Evolutionary conservation across 148 eudicot genomes (phyloP).

Genomic region (Vaccinium vitisidaea): DNA sequence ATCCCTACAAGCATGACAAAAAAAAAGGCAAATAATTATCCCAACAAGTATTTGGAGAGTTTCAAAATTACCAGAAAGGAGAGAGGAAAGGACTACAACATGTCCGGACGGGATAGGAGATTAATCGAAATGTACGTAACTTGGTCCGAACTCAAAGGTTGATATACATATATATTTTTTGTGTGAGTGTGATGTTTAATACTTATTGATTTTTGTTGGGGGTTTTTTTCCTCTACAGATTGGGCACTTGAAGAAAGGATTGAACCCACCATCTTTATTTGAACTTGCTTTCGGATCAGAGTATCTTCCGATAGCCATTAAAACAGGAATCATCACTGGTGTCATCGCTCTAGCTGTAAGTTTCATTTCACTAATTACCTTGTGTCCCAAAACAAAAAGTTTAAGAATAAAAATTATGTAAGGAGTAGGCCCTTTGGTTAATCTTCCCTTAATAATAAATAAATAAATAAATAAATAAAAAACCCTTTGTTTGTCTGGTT

Average conservation of each 20-base stretch:
- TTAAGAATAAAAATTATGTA: too few relatives aligned
- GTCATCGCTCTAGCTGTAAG: constrained; percentile 55
- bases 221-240: constrained; percentile 27
- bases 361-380: background rate
- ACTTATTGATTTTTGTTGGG: background rate
- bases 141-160: background rate
- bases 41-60: background rate
- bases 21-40: background rate
- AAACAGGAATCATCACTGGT: constrained; percentile 52
- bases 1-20: too few relatives aligned
- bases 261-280: constrained; percentile 50
- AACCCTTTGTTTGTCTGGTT: too few relatives aligned
- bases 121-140: too few relatives aligned
- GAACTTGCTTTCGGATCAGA: constrained; percentile 48
- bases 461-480: too few relatives aligned
- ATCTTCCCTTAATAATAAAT: too few relatives aligned
- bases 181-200: background rate
- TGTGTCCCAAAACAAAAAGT: too few relatives aligned
- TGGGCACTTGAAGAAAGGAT: constrained; percentile 59
- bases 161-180: background rate
- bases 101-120: too few relatives aligned
- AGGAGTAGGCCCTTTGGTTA: too few relatives aligned
- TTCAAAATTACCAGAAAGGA: background rate
- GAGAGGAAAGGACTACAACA: background rate
- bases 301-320: constrained; percentile 36